Conservation (phyloP, 2,329 filamentous ascomycete species). For the Monilinia laxa region DNA sequence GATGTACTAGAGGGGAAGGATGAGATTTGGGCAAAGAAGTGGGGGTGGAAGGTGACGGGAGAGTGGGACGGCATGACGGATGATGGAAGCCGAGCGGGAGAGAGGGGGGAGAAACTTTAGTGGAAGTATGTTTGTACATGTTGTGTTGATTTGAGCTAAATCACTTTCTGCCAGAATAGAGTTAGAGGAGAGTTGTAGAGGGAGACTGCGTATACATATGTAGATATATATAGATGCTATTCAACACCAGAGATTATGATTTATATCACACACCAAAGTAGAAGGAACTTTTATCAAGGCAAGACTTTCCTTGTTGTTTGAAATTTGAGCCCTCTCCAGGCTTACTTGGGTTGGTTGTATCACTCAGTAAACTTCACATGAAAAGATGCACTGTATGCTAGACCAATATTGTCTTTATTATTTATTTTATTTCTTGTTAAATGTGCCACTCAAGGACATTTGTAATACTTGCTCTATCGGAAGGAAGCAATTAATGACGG, state of each 20-base stretch:
- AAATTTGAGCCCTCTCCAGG: neutral
- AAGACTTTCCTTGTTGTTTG: neutral
- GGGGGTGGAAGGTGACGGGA: slow-evolving; percentile 49
- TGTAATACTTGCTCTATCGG: slow-evolving; percentile 23
- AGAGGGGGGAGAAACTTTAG: slow-evolving; percentile 32
- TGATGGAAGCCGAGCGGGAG: slow-evolving; percentile 39
- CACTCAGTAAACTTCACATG: neutral
- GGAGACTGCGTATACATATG: neutral
- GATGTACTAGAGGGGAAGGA: slow-evolving; percentile 44
- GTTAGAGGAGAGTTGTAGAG: neutral
- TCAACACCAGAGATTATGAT: neutral
- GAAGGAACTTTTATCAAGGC: neutral
- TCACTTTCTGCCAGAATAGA: neutral
- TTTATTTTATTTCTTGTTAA: slow-evolving; percentile 18
- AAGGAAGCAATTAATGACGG: slow-evolving; percentile 43
- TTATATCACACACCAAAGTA: neutral
- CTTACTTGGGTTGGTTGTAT: neutral
- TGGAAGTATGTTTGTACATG: neutral
- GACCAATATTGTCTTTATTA: slow-evolving; percentile 15
- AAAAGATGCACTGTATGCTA: neutral
- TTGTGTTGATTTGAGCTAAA: neutral
- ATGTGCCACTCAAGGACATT: slow-evolving; percentile 15
- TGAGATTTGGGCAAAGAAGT: slow-evolving; percentile 51
- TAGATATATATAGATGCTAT: neutral
- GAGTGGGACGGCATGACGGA: slow-evolving; percentile 35